These are phyloP conservation scores for Paulownia fortunei DNA, from an alignment of 257 asterid genomes.

Conservation along the genomic window DNA sequence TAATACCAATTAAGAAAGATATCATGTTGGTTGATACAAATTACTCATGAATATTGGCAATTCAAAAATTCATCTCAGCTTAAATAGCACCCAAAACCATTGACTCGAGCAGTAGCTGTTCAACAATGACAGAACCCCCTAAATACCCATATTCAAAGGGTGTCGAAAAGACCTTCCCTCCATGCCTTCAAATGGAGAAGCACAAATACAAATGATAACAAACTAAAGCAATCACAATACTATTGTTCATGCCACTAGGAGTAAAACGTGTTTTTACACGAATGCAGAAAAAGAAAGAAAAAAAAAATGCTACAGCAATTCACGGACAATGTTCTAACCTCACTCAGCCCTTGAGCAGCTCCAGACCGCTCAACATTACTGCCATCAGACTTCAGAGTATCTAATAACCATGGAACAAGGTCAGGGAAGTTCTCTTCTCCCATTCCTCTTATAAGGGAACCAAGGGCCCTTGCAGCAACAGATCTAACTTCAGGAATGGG, in stretches of 20 bases:
- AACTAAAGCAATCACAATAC: background rate
- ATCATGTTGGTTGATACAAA: background rate
- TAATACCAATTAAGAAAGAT: background rate
- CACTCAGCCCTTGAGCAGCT: conserved; percentile 99
- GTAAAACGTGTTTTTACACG: background rate
- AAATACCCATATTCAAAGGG: conserved; percentile 18
- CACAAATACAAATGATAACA: background rate
- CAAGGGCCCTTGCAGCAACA: conserved; percentile 99
- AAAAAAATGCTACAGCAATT: conserved; percentile 1
- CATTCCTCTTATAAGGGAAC: conserved; percentile 98
- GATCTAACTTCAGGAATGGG: conserved; percentile 99
- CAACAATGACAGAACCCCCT: background rate
- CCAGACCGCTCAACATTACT: conserved; percentile 98
- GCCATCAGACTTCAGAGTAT: conserved; percentile 88
- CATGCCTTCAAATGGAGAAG: background rate
- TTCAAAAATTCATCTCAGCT: background rate
- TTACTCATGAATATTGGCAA: background rate
- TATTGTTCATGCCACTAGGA: conserved; percentile 22
- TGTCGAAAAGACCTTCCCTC: background rate
- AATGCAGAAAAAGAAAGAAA: conserved; percentile 1
- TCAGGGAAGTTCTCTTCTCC: conserved; percentile 99
- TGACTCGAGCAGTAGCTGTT: background rate
- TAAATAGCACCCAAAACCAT: background rate
- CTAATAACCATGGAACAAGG: conserved; percentile 95
- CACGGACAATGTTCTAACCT: conserved; percentile 59